Evolutionary conservation across 73 alveolate species (phyloP).

Genomic region (Paramecium pentaurelia): DNA sequence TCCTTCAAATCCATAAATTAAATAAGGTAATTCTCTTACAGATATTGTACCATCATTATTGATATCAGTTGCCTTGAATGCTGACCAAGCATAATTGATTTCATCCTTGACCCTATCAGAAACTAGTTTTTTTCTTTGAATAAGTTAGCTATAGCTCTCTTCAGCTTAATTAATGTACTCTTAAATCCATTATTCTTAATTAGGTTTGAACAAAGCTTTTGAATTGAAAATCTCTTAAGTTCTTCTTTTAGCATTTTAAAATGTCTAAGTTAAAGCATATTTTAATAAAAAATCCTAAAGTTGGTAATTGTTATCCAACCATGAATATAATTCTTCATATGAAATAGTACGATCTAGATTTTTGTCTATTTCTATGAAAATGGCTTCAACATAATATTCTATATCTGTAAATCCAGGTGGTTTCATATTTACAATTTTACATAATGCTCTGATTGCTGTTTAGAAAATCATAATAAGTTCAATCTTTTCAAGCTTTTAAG

Average conservation of each 20-base stretch:
- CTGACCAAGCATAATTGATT: not conserved
- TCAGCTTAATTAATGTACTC: not conserved
- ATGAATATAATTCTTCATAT: constrained; percentile 14
- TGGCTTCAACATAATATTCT: not conserved
- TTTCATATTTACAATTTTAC: not conserved
- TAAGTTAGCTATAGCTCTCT: not conserved
- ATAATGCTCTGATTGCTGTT: not conserved
- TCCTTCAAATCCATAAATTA: constrained; percentile 25
- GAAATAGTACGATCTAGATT: not conserved
- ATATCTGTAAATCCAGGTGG: not conserved
- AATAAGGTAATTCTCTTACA: constrained; percentile 10
- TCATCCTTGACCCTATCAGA: not conserved
- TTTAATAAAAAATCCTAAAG: not conserved
- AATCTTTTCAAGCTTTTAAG: not conserved
- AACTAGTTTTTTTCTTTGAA: not conserved
- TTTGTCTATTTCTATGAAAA: not conserved
- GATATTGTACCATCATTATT: not conserved
- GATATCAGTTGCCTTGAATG: not conserved
- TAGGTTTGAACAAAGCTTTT: not conserved
- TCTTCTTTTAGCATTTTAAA: not conserved
- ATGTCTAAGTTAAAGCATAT: not conserved
- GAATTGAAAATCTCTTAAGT: not conserved
- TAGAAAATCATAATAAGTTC: not conserved
- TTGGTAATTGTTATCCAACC: not conserved
- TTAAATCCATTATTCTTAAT: not conserved